These are phyloP conservation scores for Phytophthora pinifolia DNA, from an alignment of 352 stramenopile genomes.

Conservation along the genomic window DNA sequence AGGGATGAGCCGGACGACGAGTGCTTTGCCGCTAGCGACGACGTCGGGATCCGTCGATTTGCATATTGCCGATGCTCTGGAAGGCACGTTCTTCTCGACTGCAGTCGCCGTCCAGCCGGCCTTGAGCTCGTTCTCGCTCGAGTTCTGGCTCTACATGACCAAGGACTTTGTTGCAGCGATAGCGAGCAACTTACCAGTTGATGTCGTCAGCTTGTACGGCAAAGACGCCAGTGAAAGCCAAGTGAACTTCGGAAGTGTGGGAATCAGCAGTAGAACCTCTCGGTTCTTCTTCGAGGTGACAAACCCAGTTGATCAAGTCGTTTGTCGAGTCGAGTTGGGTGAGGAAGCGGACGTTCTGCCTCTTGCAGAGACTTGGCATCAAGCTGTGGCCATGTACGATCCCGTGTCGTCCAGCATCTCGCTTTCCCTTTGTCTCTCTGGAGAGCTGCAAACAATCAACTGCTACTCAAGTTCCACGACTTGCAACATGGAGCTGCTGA, in stretches of 20 bases:
- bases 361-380: slow-evolving; percentile 40
- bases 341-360: slow-evolving; percentile 10
- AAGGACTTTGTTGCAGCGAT: slow-evolving; percentile 1
- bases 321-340: slow-evolving; percentile 19
- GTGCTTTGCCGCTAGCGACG: slow-evolving; percentile 13
- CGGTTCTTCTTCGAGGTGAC: slow-evolving; percentile 34
- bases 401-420: slow-evolving; percentile 38
- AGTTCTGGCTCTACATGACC: slow-evolving; percentile 53
- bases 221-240: slow-evolving; percentile 9
- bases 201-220: slow-evolving; percentile 10
- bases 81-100: slow-evolving; percentile 60
- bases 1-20: slow-evolving; percentile 9
- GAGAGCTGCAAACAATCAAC: slow-evolving; percentile 7
- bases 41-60: slow-evolving; percentile 21
- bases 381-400: slow-evolving; percentile 59
- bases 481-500: slow-evolving; percentile 49
- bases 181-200: not conserved
- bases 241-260: slow-evolving; percentile 18
- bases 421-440: slow-evolving; percentile 38
- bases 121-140: slow-evolving; percentile 61
- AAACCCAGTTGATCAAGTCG: slow-evolving; percentile 17
- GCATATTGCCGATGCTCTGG: slow-evolving; percentile 42
- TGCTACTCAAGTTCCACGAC: slow-evolving; percentile 8
- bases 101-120: slow-evolving; percentile 42
- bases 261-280: slow-evolving; percentile 5